Evolutionary conservation across 306 rosid species (phyloP).

Genomic region (Vigna hirtella): DNA sequence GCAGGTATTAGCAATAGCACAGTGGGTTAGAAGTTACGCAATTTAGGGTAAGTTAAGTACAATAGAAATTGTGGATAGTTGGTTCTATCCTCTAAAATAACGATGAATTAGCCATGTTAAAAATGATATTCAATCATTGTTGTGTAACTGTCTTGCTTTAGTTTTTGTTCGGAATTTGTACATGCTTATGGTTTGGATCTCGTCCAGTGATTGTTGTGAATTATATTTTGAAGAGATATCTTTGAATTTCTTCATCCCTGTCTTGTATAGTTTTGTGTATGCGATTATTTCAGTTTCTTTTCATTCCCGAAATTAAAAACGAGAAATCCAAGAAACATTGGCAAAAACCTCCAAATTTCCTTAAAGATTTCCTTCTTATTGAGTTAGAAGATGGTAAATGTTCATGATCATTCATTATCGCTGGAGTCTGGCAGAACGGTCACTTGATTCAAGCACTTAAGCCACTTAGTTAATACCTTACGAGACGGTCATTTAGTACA

Average conservation of each 20-base stretch:
- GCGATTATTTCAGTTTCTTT: slow-evolving; percentile 14
- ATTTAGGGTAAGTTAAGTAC: slow-evolving; percentile 16
- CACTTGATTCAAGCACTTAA: too few relatives aligned
- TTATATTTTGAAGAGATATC: slow-evolving; percentile 26
- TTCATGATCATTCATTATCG: too few relatives aligned
- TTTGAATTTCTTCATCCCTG: slow-evolving; percentile 33
- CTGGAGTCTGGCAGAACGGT: too few relatives aligned
- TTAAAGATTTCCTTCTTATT: too few relatives aligned
- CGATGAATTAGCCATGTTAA: slow-evolving; percentile 25
- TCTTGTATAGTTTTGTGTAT: slow-evolving; percentile 11
- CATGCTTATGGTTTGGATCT: slow-evolving; percentile 9
- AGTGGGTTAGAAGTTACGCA: slow-evolving; percentile 25
- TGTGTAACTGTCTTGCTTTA: not conserved
- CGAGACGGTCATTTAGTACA: too few relatives aligned
- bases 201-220: slow-evolving; percentile 1
- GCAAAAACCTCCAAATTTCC: too few relatives aligned
- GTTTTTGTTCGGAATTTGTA: not conserved
- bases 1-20: slow-evolving; percentile 22
- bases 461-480: too few relatives aligned
- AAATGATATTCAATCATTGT: slow-evolving; percentile 24
- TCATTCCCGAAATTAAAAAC: not conserved
- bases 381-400: too few relatives aligned
- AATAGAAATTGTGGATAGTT: slow-evolving; percentile 27
- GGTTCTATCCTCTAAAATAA: slow-evolving; percentile 20
- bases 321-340: too few relatives aligned